Conservation (phyloP, 2,329 filamentous ascomycete genomes). For the Didymella keratinophila region DNA sequence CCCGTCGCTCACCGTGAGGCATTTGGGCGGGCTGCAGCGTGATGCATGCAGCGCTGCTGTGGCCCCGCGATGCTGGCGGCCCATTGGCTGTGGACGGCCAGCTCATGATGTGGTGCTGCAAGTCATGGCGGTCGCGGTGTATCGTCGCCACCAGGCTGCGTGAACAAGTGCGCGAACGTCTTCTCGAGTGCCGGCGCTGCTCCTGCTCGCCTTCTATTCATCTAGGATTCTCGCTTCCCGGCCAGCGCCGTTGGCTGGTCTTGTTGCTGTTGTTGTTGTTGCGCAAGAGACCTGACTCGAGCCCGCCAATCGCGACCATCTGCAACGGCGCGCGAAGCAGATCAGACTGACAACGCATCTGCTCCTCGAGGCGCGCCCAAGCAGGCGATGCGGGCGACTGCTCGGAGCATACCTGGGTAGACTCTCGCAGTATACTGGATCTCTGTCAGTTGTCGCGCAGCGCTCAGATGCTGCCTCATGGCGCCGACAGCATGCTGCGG, state of each 20-base stretch:
- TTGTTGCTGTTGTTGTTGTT: neutral
- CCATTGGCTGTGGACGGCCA: slow-evolving; percentile 23
- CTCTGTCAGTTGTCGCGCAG: neutral
- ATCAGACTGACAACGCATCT: slow-evolving; percentile 31
- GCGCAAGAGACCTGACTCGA: slow-evolving; percentile 13
- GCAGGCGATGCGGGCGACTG: neutral
- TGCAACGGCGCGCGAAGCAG: slow-evolving; percentile 4
- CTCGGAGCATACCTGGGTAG: neutral
- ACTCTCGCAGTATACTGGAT: neutral
- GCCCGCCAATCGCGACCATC: slow-evolving; percentile 10
- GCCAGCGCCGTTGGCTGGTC: neutral
- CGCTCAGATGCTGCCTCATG: slow-evolving; percentile 32
- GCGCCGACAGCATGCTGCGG: slow-evolving; percentile 47
- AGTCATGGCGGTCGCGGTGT: slow-evolving; percentile 8
- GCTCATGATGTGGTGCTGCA: slow-evolving; percentile 23
- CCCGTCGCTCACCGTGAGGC: slow-evolving; percentile 21
- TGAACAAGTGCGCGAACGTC: slow-evolving; percentile 8
- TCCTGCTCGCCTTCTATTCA: neutral
- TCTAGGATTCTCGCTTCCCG: neutral
- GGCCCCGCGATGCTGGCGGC: slow-evolving; percentile 4
- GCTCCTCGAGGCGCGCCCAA: slow-evolving; percentile 30
- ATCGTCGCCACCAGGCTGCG: slow-evolving; percentile 9
- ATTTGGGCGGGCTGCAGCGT: slow-evolving; percentile 29
- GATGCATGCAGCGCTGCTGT: slow-evolving; percentile 15
- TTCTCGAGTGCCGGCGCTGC: neutral